These are phyloP conservation scores for Tetrastigma voinierianum DNA, from an alignment of 164 flowering plant species.

Conservation along the genomic window DNA sequence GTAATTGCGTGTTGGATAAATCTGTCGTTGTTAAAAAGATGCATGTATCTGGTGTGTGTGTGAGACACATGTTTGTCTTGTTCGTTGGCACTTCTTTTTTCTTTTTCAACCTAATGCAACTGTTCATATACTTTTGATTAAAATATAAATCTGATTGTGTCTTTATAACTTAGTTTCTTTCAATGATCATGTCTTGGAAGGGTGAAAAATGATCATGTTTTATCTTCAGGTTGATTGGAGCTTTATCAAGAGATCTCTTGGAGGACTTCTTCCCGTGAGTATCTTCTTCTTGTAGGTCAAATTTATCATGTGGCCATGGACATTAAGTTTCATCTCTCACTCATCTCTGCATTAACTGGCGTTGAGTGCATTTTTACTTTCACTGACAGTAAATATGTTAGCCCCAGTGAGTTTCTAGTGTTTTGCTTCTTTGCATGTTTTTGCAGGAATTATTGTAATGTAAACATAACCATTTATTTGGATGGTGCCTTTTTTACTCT, in stretches of 20 bases:
- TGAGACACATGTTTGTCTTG: too few relatives aligned
- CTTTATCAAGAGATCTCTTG: conserved; percentile 81
- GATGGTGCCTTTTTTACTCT: neutral
- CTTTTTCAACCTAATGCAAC: too few relatives aligned
- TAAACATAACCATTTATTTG: neutral
- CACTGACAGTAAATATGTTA: neutral
- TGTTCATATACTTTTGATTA: too few relatives aligned
- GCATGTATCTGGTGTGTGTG: too few relatives aligned
- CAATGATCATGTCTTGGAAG: neutral
- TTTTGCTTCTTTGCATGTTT: neutral
- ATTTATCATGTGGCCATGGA: neutral
- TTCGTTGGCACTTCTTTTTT: too few relatives aligned
- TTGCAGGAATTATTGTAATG: neutral
- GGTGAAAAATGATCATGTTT: neutral
- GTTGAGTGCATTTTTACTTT: too few relatives aligned
- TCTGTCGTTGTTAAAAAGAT: too few relatives aligned
- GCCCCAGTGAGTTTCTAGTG: neutral
- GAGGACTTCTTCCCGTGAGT: conserved; percentile 88
- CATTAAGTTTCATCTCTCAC: neutral
- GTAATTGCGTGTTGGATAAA: too few relatives aligned
- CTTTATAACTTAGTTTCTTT: neutral
- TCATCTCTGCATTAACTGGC: neutral
- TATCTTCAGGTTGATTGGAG: conserved; percentile 72
- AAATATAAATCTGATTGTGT: too few relatives aligned
- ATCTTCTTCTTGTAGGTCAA: conserved; percentile 3